phyloP scores from a whole-genome alignment of 1,284 basidiomycete genomes.

The Microbotryum violaceum region DNA sequence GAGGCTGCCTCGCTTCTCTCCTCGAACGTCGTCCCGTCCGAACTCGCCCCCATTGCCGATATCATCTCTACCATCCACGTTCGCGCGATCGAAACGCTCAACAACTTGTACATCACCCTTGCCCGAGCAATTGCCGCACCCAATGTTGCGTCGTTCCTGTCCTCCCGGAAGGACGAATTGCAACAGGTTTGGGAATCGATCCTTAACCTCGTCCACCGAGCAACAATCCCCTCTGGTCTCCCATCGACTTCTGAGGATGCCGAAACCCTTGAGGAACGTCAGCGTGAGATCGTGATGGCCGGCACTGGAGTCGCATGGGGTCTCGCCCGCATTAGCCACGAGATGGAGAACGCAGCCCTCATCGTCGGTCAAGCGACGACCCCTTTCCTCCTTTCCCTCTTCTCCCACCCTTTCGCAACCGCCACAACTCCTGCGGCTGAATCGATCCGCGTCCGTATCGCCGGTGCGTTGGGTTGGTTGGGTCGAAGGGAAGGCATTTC shows the following conservation, averaged over 20 bases:
- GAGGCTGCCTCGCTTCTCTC: neutral
- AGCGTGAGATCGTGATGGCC: slow-evolving; percentile 24
- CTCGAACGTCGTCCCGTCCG: slow-evolving; percentile 6
- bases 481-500: slow-evolving; percentile 58
- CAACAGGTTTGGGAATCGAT: slow-evolving; percentile 21
- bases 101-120: slow-evolving; percentile 73
- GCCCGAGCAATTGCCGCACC: slow-evolving; percentile 32
- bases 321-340: slow-evolving; percentile 38
- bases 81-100: slow-evolving; percentile 77
- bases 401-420: slow-evolving; percentile 19
- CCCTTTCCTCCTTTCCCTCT: slow-evolving; percentile 23
- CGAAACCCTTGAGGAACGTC: neutral
- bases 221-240: neutral
- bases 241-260: neutral
- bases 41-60: slow-evolving; percentile 18
- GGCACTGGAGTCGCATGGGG: slow-evolving; percentile 44
- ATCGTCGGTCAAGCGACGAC: slow-evolving; percentile 17
- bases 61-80: slow-evolving; percentile 54
- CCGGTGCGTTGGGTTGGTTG: slow-evolving; percentile 72
- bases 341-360: slow-evolving; percentile 45
- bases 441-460: slow-evolving; percentile 25
- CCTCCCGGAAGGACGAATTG: neutral
- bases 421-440: slow-evolving; percentile 24
- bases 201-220: slow-evolving; percentile 11
- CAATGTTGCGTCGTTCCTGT: slow-evolving; percentile 1